phyloP scores from a whole-genome alignment of 345 rosid species.

The Melastoma malabathricum region DNA sequence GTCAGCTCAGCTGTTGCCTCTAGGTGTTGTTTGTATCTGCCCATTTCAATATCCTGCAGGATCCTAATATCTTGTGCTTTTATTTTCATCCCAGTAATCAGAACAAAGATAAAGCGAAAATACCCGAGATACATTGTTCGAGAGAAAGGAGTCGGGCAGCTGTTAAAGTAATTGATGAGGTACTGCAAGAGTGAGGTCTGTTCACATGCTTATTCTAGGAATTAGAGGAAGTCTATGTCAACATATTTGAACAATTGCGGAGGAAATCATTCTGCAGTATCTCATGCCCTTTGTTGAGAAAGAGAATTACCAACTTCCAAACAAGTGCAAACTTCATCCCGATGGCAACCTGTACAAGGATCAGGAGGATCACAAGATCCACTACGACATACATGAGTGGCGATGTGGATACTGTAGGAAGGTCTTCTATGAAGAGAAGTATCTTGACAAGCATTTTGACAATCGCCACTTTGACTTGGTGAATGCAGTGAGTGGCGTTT shows the following conservation, averaged over 20 bases:
- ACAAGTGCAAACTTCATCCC: slow-evolving; percentile 39
- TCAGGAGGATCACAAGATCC: slow-evolving; percentile 52
- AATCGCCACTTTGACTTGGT: slow-evolving; percentile 42
- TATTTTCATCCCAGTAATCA: slow-evolving; percentile 15
- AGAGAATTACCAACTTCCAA: slow-evolving; percentile 29
- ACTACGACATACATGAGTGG: slow-evolving; percentile 45
- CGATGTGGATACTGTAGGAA: slow-evolving; percentile 57
- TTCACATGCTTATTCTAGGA: not conserved
- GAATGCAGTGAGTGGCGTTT: slow-evolving; percentile 31
- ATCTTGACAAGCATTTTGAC: slow-evolving; percentile 52
- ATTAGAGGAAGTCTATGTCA: not conserved
- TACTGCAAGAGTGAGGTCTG: slow-evolving; percentile 6
- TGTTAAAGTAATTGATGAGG: slow-evolving; percentile 42
- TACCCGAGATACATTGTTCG: slow-evolving; percentile 48
- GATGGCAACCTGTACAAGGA: slow-evolving; percentile 47
- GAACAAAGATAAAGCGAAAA: slow-evolving; percentile 14
- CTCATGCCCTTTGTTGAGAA: slow-evolving; percentile 52
- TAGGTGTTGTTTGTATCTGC: no score
- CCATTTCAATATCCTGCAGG: no score
- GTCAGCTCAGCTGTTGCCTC: not conserved
- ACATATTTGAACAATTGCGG: no score
- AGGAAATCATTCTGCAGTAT: slow-evolving; percentile 19
- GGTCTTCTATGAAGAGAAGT: slow-evolving; percentile 48
- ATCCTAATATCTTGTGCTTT: not conserved
- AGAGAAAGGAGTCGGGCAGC: slow-evolving; percentile 65